These are phyloP conservation scores for Carex myosuroides DNA, from an alignment of 176 grass and related monocot genomes.

Conservation along the genomic window DNA sequence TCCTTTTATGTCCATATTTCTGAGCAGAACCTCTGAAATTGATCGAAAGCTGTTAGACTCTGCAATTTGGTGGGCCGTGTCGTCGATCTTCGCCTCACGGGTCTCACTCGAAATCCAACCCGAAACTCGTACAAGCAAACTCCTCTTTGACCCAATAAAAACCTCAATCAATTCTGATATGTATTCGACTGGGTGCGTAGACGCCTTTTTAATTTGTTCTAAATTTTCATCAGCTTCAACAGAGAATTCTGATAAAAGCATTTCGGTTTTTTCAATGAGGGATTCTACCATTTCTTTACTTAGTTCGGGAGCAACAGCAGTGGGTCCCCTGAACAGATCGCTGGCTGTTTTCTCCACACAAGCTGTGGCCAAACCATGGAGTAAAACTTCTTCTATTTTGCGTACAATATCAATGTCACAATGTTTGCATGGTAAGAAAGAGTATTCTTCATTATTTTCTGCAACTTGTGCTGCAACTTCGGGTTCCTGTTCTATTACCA, in stretches of 20 bases:
- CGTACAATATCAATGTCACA: slow-evolving; percentile 43
- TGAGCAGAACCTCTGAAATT: slow-evolving; percentile 24
- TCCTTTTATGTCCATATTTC: slow-evolving; percentile 38
- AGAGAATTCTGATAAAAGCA: slow-evolving; percentile 31
- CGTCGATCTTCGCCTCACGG: slow-evolving; percentile 66
- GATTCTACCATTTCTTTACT: slow-evolving; percentile 50
- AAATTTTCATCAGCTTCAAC: slow-evolving; percentile 24
- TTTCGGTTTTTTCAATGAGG: slow-evolving; percentile 50
- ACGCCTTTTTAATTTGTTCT: slow-evolving; percentile 34
- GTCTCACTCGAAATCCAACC: slow-evolving; percentile 68
- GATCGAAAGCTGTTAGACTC: slow-evolving; percentile 42
- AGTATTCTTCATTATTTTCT: neutral
- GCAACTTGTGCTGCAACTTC: neutral
- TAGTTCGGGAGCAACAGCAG: slow-evolving; percentile 37
- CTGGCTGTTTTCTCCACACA: slow-evolving; percentile 80
- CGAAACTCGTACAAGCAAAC: slow-evolving; percentile 71
- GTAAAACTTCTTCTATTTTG: slow-evolving; percentile 44
- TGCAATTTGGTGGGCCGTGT: slow-evolving; percentile 46
- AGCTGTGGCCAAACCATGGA: slow-evolving; percentile 62
- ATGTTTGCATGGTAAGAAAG: slow-evolving; percentile 34
- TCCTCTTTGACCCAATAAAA: slow-evolving; percentile 57
- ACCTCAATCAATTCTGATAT: slow-evolving; percentile 50
- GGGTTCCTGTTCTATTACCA: neutral
- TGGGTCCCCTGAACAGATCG: slow-evolving; percentile 61
- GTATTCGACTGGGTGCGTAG: slow-evolving; percentile 35